A percentile compares a stretch with the other conserved stretches of the same genome.
Conservation (phyloP, 495 filamentous ascomycete species). For the Hypoxylon perforatum region DNA sequence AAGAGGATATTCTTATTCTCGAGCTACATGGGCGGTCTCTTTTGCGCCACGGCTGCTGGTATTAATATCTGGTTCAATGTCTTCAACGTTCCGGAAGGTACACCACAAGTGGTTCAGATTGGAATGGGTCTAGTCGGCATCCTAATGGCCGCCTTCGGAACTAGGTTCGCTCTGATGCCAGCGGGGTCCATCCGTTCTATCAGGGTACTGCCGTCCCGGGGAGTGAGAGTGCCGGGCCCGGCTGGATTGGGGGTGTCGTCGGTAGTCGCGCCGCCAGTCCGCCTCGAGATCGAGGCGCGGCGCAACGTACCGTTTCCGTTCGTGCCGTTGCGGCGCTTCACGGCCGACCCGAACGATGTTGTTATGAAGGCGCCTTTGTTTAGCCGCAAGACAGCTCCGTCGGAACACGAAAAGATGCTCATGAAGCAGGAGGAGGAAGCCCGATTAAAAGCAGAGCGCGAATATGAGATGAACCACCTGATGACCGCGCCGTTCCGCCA, state of each 20-base stretch:
- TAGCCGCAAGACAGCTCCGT: slow-evolving; percentile 41
- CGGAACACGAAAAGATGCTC: slow-evolving; percentile 37
- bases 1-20: slow-evolving; percentile 68
- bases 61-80: slow-evolving; percentile 64
- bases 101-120: slow-evolving; percentile 55
- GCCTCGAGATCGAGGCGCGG: slow-evolving; percentile 51
- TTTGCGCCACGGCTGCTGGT: slow-evolving; percentile 67
- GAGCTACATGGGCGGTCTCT: slow-evolving; percentile 64
- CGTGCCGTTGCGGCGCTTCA: slow-evolving; percentile 46
- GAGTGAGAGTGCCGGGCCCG: slow-evolving; percentile 11
- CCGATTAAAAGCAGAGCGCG: slow-evolving; percentile 46
- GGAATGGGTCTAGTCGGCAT: slow-evolving; percentile 58
- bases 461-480: slow-evolving; percentile 58
- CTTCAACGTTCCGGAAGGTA: slow-evolving; percentile 54
- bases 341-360: slow-evolving; percentile 49
- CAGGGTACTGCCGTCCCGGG: slow-evolving; percentile 46
- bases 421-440: slow-evolving; percentile 43
- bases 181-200: slow-evolving; percentile 55
- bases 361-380: slow-evolving; percentile 50
- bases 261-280: slow-evolving; percentile 24
- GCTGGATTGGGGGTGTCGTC: slow-evolving; percentile 1
- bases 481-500: slow-evolving; percentile 64
- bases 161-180: slow-evolving; percentile 58
- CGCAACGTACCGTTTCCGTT: slow-evolving; percentile 48
- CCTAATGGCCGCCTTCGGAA: slow-evolving; percentile 57